phyloP scores from a whole-genome alignment of 345 rosid genomes.

The Reutealis trisperma region DNA sequence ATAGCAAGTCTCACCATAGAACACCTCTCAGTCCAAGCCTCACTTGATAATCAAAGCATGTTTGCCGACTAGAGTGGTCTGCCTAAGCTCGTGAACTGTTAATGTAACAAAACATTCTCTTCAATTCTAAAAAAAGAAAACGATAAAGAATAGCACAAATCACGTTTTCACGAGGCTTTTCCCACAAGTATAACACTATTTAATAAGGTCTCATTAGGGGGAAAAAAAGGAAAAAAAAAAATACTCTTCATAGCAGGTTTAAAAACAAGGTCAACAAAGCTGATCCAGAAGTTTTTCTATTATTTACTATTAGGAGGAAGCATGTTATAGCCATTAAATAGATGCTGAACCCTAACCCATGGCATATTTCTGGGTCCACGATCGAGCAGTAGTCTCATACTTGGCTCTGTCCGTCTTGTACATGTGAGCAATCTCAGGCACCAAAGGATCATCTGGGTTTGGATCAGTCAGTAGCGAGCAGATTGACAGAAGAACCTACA shows the following conservation, averaged over 20 bases:
- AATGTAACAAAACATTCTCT: too few species aligned
- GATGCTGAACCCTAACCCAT: slow-evolving; percentile 13
- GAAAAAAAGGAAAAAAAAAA: neutral
- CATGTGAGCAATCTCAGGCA: slow-evolving; percentile 29
- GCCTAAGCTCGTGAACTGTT: too few species aligned
- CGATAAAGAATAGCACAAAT: neutral
- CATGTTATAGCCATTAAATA: neutral
- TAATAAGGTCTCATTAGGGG: neutral
- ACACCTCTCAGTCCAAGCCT: too few species aligned
- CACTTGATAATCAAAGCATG: too few species aligned
- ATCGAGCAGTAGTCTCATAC: slow-evolving; percentile 26
- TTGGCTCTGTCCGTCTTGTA: slow-evolving; percentile 25
- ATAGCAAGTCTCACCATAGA: too few species aligned
- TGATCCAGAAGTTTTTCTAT: neutral
- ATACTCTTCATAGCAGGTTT: neutral
- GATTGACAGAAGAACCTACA: slow-evolving; percentile 22
- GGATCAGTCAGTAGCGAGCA: slow-evolving; percentile 28
- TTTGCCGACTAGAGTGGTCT: too few species aligned
- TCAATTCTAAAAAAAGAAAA: too few species aligned
- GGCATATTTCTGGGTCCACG: slow-evolving; percentile 26
- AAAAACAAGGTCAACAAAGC: neutral
- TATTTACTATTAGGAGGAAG: slow-evolving; percentile 6
- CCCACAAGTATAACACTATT: neutral
- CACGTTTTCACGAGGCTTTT: neutral
- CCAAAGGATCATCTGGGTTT: slow-evolving; percentile 27